Base-by-base conservation (phyloP, 1,284 basidiomycete genomes). In the Melampsora abietis-canadensis region DNA sequence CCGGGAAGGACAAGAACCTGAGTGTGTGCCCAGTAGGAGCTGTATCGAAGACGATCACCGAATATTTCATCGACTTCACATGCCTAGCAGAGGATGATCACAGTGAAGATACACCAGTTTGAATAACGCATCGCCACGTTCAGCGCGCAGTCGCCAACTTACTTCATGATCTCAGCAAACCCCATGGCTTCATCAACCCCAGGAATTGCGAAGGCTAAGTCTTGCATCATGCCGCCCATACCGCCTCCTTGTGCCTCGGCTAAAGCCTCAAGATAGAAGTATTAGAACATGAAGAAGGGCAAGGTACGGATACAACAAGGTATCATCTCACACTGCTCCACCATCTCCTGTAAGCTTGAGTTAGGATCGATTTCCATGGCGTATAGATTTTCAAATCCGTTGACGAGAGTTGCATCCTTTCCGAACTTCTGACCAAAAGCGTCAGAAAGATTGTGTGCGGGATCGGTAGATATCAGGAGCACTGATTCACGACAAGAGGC, bases 131-230 rank as follows among this genome's bases (percentile, higher is more conserved):
- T 54, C 24, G 51, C 24, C 5, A 5, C 6, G 5, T 61, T 66
- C 21, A 34, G 17, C n/a, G 4, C 6, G 44, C 8, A 62, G 21
- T 37, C 12, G 31, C 5, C 2, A 24, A 84, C 87, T 77, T 77
- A 94, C 92, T 98, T 98, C 96, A 98, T 99, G 83, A 99, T 96
- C 83, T 99, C 95, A 0, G 95, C 96, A 80, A 99, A 99, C 76
- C 94, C 95, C 95, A 99, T 98, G 2, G 95, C 95, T 83, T 99
- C 95, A 81, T 99, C 95, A 0, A 99, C 95, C 84, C 95, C 95
- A 0, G 95, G 95, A 76, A 99, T 98, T 0, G 96, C 94, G 80
- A 98, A 99, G 0, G 95, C 96, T 51, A 98, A 86, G 83, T 98
- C 95, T 82, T 98, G 95, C 93, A 98, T 97, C 92, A 99, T 98